Base-by-base conservation (phyloP, 345 rosid species). In the Citrus hindsii region DNA sequence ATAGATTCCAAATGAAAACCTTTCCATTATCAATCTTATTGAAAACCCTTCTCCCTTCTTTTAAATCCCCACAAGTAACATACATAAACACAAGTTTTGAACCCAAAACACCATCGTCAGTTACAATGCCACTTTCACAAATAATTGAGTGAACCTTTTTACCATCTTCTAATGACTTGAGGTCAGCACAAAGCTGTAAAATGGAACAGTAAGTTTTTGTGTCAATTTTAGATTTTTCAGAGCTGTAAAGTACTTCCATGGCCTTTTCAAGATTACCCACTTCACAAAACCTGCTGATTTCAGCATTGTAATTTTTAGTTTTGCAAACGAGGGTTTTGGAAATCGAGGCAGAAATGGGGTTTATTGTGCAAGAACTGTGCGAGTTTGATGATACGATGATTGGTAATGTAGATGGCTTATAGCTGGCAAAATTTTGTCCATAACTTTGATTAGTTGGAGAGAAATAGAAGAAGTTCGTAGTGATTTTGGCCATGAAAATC, bases 1-100 rank as follows among this genome's bases (percentile, higher is more conserved):
- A 75, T 0, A 86, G 71, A 79, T 90, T 92, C 95, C 97, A 92
- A 35, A 91, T 87, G 81, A 89, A 81, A 28, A 90, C 84, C 59
- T 88, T 92, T 74, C 87, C 91, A 46, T 87, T 84, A 28, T 21
- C 82, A 66, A 85, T 80, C 24, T 72, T 63, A 67, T 91, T 85
- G 60, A 92, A 91, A 42, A 89, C 74, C 60, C 68, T 60, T 74
- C 89, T 92, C 56, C 88, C 92, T 79, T 83, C 86, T 69, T 73
- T 67, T 75, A 91, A 67, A 73, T 88, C 86, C 21, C 97, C 95
- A 78, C 95, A 91, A 33, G 67, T 86, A 10, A 89, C 90, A 59
- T 88, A 91, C 92, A 92, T 89, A 48, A 91, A 86, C 13, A 86
- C 93, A 25, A 92, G 91, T 78, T 88, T 92, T 33, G 89, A 81